phyloP scores from a whole-genome alignment of 495 filamentous ascomycete genomes.

The Neohortaea acidophila region DNA sequence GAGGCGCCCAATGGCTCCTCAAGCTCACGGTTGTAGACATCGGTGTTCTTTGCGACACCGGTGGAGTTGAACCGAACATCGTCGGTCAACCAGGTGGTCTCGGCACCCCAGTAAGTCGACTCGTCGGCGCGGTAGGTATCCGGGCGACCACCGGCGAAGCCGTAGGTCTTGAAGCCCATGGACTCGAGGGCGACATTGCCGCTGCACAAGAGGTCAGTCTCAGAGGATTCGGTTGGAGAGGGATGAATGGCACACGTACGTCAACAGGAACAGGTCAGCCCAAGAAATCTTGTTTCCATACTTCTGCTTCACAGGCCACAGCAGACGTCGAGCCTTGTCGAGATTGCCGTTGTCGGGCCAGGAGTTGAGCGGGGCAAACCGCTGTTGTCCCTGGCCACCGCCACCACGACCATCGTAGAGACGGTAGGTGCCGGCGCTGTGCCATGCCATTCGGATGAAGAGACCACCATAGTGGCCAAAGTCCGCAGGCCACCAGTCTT shows the following conservation, averaged over 20 bases:
- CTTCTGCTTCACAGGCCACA: conserved; percentile 72
- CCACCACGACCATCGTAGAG: conserved; percentile 57
- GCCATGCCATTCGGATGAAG: conserved; percentile 66
- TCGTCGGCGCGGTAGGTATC: conserved; percentile 60
- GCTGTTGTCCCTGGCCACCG: conserved; percentile 54
- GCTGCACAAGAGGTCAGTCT: too few relatives aligned
- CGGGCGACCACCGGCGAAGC: conserved; percentile 51
- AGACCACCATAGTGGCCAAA: conserved; percentile 65
- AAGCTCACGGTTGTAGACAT: conserved; percentile 42
- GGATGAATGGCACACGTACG: too few relatives aligned
- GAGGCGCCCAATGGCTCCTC: conserved; percentile 48
- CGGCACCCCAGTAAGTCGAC: conserved; percentile 58
- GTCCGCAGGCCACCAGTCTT: conserved; percentile 64
- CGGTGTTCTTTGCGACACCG: background rate
- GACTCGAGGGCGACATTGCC: conserved; percentile 62
- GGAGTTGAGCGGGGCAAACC: conserved; percentile 63
- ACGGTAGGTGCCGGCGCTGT: conserved; percentile 60
- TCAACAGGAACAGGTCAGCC: conserved; percentile 52
- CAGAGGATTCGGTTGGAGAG: too few relatives aligned
- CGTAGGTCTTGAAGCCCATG: conserved; percentile 59
- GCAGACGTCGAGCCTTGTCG: conserved; percentile 60
- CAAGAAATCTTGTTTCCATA: conserved; percentile 68
- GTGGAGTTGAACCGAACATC: conserved; percentile 40
- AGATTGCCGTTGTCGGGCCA: conserved; percentile 65
- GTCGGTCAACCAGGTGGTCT: conserved; percentile 56